phyloP scores from a whole-genome alignment of 345 rosid genomes.

The Schrenkiella parvula region DNA sequence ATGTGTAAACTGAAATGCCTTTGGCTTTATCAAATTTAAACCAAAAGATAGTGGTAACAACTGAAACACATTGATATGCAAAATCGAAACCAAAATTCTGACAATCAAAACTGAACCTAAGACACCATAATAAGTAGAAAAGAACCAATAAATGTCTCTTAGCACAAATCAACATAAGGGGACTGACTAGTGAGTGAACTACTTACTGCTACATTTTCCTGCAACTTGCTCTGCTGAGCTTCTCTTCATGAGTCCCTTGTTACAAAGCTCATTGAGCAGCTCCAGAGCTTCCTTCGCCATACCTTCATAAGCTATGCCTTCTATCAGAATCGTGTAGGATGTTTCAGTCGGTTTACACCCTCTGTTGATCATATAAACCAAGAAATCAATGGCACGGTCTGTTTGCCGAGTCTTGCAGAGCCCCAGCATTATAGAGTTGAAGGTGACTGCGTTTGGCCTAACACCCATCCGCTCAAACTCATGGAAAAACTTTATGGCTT shows the following conservation, averaged over 20 bases:
- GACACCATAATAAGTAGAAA: neutral
- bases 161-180: neutral
- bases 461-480: conserved; percentile 67
- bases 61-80: conserved; percentile 8
- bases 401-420: conserved; percentile 74
- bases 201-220: conserved; percentile 46
- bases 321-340: conserved; percentile 75
- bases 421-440: conserved; percentile 68
- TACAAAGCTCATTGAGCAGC: conserved; percentile 61
- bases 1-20: neutral
- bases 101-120: conserved; percentile 15
- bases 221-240: conserved; percentile 69
- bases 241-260: conserved; percentile 60
- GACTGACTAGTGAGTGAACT: conserved; percentile 5
- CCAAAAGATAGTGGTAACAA: neutral
- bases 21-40: neutral
- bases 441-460: conserved; percentile 61
- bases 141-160: neutral
- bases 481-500: conserved; percentile 67
- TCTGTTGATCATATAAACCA: conserved; percentile 69
- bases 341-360: conserved; percentile 76
- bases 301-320: conserved; percentile 84
- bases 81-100: neutral
- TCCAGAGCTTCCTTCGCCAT: conserved; percentile 72
- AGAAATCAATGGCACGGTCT: conserved; percentile 76